Evolutionary conservation across 768 basidiomycete genomes (phyloP).

Genomic region (Lactarius hengduanensis): DNA sequence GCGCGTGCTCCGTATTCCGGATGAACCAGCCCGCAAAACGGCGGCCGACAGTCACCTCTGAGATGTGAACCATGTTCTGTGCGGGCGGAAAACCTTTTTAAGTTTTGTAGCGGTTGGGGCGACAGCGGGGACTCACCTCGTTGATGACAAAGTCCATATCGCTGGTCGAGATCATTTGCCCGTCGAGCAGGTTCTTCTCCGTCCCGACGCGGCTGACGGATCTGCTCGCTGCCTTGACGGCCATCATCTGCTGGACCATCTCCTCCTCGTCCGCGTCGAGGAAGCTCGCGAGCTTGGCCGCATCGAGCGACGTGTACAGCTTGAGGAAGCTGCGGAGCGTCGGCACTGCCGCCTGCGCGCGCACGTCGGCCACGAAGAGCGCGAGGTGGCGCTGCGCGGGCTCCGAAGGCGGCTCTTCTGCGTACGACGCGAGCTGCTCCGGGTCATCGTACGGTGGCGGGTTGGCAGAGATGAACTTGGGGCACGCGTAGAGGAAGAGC

Average conservation of each 20-base stretch:
- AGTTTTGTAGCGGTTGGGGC: neutral
- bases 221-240: conserved; percentile 85
- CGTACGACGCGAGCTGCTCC: conserved; percentile 48
- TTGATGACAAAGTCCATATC: conserved; percentile 96
- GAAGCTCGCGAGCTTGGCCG: conserved; percentile 89
- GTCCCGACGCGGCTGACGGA: conserved; percentile 58
- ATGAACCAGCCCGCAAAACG: conserved; percentile 98
- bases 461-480: conserved; percentile 95
- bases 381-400: conserved; percentile 81
- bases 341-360: conserved; percentile 71
- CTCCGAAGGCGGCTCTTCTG: conserved; percentile 50
- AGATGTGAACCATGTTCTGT: conserved; percentile 95
- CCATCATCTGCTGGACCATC: conserved; percentile 96
- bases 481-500: conserved; percentile 91
- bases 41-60: conserved; percentile 89
- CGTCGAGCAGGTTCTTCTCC: conserved; percentile 67
- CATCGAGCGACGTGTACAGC: conserved; percentile 91
- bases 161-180: conserved; percentile 83
- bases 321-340: conserved; percentile 91
- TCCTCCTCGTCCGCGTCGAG: conserved; percentile 90
- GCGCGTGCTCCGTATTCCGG: conserved; percentile 89
- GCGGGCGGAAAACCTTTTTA: neutral
- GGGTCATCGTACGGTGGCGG: conserved; percentile 91
- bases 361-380: conserved; percentile 81
- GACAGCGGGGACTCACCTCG: conserved; percentile 52